Base-by-base conservation (phyloP, 2,329 filamentous ascomycete genomes). In the Calonectria pteridis region DNA sequence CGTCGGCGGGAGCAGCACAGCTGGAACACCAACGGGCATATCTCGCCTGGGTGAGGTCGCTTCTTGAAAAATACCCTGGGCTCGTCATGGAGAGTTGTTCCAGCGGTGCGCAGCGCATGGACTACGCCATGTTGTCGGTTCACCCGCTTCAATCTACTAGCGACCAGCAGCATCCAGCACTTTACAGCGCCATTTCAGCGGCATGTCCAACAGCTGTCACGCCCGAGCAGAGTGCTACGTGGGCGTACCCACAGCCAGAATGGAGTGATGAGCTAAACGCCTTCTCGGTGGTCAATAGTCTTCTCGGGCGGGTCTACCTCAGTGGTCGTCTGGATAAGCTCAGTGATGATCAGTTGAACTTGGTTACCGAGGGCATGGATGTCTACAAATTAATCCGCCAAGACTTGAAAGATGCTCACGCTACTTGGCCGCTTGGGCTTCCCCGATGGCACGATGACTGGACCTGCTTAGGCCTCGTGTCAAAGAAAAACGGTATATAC, bases 1-100 rank as follows among this genome's bases (percentile, higher is more conserved):
- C 23, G 13, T 80, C 76, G 63, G 50, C 79, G 0, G 82, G 83
- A 1, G 75, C 75, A 0, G 82, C 71, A 0, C 79, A 80, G 2
- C 75, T 84, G 2, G 78, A 76, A 2, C 83, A 85, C 69, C 76
- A 84, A 1, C 78, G 82, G 10, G 82, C 82, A 2, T 85, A 84
- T 35, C 77, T 84, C 1, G 31, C 46, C 16, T 85, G 83, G 84
- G 76, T 84, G 2, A 68, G 67, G 1, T 67, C 74, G 3, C 43
- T 84, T 1, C 74, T 81, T 9, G 80, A 83, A 16, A 74, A 74
- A 4, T 78, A 81, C 35, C 76, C 80, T 0, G 75, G 65, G 4
- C 76, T 85, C 0, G 79, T 84, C 1, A 83, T 85, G n/a, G 84
- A 85, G 68, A 84, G 74, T 31, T 85, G 83, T 67, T 83, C 81